Percentiles rank a stretch among this genome's conserved stretches.
Conservation (phyloP, 805 yeast genomes). For the Crinitomyces ghanaensis region DNA sequence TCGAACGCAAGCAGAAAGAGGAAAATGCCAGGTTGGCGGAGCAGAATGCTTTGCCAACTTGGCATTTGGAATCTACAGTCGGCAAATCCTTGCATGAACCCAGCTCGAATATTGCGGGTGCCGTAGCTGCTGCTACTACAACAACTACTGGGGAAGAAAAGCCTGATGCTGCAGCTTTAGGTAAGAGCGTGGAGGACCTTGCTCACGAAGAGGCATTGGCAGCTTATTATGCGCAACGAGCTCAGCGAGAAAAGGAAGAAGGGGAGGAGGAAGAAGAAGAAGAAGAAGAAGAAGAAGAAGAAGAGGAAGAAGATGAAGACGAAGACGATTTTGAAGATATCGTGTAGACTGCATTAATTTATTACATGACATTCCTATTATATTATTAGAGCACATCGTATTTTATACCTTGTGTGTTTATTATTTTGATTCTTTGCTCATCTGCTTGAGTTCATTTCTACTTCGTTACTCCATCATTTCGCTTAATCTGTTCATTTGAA, state of each 20-base stretch:
- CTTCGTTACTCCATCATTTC: no score
- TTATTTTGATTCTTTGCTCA: no score
- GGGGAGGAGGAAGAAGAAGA: conserved; percentile 47
- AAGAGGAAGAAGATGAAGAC: conserved; percentile 40
- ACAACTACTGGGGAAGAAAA: conserved; percentile 10
- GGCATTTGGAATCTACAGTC: conserved; percentile 90
- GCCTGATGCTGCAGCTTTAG: not conserved
- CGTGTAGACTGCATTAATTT: no score
- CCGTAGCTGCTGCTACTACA: conserved; percentile 16
- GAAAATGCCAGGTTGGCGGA: conserved; percentile 60
- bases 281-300: conserved; percentile 35
- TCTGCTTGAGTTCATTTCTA: no score
- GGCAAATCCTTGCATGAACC: conserved; percentile 40
- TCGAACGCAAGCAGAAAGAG: conserved; percentile 55
- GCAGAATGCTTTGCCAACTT: conserved; percentile 91
- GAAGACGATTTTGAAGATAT: conserved; percentile 28
- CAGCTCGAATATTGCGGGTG: conserved; percentile 16
- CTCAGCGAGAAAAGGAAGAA: conserved; percentile 54
- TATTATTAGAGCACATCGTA: no score
- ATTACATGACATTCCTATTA: no score
- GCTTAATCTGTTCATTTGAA: conserved; percentile 27
- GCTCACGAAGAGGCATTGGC: conserved; percentile 59
- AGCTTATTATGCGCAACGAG: conserved; percentile 69
- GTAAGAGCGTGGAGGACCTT: conserved; percentile 36
- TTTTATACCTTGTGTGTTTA: no score